These are phyloP conservation scores for Globisporangium viniferum DNA, from an alignment of 352 stramenopile genomes.

Conservation along the genomic window DNA sequence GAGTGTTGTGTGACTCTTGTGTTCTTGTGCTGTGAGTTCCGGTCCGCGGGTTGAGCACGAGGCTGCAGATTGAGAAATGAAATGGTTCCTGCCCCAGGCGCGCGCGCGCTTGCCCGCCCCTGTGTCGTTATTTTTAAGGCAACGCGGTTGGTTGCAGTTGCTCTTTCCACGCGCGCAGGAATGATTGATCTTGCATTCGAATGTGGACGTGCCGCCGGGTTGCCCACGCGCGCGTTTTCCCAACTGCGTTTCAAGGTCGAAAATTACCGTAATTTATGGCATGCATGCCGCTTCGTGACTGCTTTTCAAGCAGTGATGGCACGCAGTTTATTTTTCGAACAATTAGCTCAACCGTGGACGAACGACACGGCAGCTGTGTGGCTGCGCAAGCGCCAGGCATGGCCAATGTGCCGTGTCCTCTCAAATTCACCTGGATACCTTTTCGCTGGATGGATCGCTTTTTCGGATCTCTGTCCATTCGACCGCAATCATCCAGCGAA, in stretches of 20 bases:
- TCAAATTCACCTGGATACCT: conserved; percentile 4
- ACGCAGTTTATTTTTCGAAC: not conserved
- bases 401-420: not conserved
- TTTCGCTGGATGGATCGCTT: conserved; percentile 5
- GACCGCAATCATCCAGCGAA: not conserved
- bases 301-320: not conserved
- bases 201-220: not conserved
- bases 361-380: not conserved
- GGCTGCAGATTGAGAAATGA: conserved; percentile 53
- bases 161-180: conserved; percentile 8
- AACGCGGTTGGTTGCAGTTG: conserved; percentile 15
- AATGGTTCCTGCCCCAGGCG: conserved; percentile 14
- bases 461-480: conserved; percentile 1
- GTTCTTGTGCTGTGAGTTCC: conserved; percentile 1
- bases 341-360: not conserved
- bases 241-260: conserved; percentile 16
- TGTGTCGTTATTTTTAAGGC: conserved; percentile 33
- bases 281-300: not conserved
- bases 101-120: not conserved
- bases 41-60: conserved; percentile 32
- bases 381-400: not conserved
- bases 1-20: not conserved
- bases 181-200: conserved; percentile 8
- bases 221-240: not conserved
- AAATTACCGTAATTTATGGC: conserved; percentile 12